Conservation (phyloP, 805 yeast genomes). For the Millerozyma miso region DNA sequence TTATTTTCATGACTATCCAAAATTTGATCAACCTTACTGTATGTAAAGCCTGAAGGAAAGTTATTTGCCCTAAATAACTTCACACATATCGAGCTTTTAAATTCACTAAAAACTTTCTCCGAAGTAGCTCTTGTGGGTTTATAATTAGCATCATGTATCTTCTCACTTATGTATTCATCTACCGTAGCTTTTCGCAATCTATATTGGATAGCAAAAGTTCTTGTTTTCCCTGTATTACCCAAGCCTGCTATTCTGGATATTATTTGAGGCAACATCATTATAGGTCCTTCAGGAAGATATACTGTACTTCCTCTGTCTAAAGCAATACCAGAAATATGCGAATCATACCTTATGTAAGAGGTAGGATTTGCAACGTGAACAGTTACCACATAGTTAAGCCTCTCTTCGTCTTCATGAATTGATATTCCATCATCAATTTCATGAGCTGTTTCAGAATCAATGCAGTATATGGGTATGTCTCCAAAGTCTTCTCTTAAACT, state of each 20-base stretch:
- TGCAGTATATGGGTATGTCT: conserved; percentile 64
- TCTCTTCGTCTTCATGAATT: conserved; percentile 29
- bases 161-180: conserved; percentile 14
- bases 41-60: conserved; percentile 47
- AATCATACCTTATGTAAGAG: conserved; percentile 48
- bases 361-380: conserved; percentile 89
- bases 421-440: conserved; percentile 95
- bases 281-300: conserved; percentile 64
- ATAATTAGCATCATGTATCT: conserved; percentile 3
- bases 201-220: conserved; percentile 41
- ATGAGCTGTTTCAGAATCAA: conserved; percentile 74
- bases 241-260: conserved; percentile 51
- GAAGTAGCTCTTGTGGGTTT: conserved; percentile 7
- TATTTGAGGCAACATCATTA: conserved; percentile 66
- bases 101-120: conserved; percentile 9
- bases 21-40: conserved; percentile 55
- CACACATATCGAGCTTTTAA: conserved; percentile 16
- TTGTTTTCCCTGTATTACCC: conserved; percentile 40
- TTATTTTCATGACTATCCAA: conserved; percentile 25
- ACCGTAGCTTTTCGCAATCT: conserved; percentile 14
- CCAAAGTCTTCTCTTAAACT: conserved; percentile 37
- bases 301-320: conserved; percentile 58
- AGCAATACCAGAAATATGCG: conserved; percentile 51
- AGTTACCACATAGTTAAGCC: conserved; percentile 40
- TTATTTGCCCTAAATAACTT: conserved; percentile 21